Evolutionary conservation across 331 rosid species (phyloP).

Genomic region (Malus hybrid): DNA sequence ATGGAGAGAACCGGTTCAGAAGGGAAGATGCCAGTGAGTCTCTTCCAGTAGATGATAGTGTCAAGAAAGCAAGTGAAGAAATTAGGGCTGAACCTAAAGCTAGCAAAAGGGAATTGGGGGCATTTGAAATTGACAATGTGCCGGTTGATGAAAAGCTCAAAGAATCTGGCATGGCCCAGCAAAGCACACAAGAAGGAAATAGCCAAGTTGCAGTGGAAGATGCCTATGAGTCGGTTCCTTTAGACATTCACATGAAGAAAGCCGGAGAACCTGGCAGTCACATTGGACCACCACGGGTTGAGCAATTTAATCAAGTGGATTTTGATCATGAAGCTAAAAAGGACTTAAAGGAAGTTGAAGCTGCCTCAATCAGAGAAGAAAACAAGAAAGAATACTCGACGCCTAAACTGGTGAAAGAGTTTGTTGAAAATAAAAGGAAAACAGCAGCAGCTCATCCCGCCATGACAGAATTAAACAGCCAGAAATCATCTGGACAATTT

Average conservation of each 20-base stretch:
- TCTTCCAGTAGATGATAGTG: constrained; percentile 21
- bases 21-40: constrained; percentile 25
- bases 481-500: constrained; percentile 29
- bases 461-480: constrained; percentile 28
- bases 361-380: constrained; percentile 27
- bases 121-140: constrained; percentile 9
- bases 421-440: constrained; percentile 31
- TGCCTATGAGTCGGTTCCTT: constrained; percentile 8
- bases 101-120: constrained; percentile 8
- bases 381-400: constrained; percentile 22
- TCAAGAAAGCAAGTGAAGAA: constrained; percentile 23
- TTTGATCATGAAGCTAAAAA: constrained; percentile 33
- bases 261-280: constrained; percentile 28
- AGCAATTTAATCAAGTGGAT: constrained; percentile 30
- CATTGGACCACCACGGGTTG: constrained; percentile 18
- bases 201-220: constrained; percentile 11
- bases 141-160: constrained; percentile 11
- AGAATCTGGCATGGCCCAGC: constrained; percentile 4
- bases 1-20: constrained; percentile 13
- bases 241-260: constrained; percentile 13
- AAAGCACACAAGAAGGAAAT: neutral
- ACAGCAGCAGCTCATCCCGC: constrained; percentile 27
- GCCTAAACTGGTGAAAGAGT: constrained; percentile 20
- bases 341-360: constrained; percentile 21
- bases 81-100: neutral